Evolutionary conservation across 208 protist genomes (phyloP), one percentile per base, ranked within the genome.

Genomic region (Trypanosoma brucei): DNA sequence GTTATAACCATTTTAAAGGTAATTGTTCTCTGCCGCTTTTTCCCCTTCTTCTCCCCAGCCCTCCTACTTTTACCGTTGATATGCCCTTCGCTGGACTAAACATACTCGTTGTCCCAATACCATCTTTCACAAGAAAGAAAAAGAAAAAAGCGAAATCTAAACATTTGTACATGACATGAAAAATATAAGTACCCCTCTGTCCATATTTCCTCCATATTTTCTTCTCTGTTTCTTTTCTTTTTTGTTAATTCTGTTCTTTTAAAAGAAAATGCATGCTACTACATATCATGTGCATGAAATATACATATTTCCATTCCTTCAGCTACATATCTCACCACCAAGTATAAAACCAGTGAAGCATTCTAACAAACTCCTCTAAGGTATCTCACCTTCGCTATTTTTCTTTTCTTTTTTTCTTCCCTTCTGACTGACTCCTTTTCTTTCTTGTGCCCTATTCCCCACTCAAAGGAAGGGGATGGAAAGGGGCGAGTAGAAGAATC

Each of bases 61-160:
- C 30, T 33, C 30, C 9, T 48, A n/a, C 44, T 14, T 48, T 14
- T 48, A 58, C 55, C 42, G 36, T 63, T 52, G 36, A 44, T 42
- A 22, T 58, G 36, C 42, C 42, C n/a, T 57, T 57, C 39, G n/a
- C 52, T 56, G 55, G n/a, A 60, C 5, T 9, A 45, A 30, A 39
- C 14, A 30, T 49, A 7, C 3, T 46, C 2, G 9, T 48, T 14
- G 14, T 8, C 22, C 22, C 4, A 48, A 7, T 48, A 48, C 22
- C 8, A 62, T 8, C 40, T 39, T 37, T 53, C n/a, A 53, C 13
- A 34, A 54, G 30, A 31, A 31, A 54, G n/a, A 54, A 58, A 58
- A 9, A 58, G 39, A 39, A 58, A 58, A 58, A 65, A 56, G 30
- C n/a, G 3, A 22, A 54, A 9, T 13, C 6, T 38, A 5, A 62